Percentiles rank a stretch among this genome's conserved stretches.
phyloP scores from a whole-genome alignment of 495 filamentous ascomycete species.

The Xylaria scruposa region DNA sequence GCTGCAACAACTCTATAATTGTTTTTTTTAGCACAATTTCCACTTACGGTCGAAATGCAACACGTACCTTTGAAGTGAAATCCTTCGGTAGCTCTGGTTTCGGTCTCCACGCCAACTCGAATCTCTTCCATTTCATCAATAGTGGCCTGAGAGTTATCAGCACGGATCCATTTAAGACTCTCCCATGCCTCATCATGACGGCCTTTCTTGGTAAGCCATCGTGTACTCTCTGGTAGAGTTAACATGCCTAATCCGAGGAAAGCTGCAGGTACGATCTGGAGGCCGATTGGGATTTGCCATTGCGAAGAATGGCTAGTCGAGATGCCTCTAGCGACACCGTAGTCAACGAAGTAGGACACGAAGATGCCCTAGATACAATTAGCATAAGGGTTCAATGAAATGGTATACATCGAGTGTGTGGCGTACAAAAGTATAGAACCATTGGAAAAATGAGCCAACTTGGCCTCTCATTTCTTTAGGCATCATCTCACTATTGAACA shows the following conservation, averaged over 20 bases:
- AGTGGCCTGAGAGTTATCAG: conserved; percentile 43
- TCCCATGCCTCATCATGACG: conserved; percentile 54
- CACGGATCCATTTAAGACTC: conserved; percentile 57
- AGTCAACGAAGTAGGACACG: conserved; percentile 60
- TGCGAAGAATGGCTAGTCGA: conserved; percentile 44
- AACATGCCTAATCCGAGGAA: conserved; percentile 55
- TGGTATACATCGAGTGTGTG: background rate
- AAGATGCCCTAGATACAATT: conserved; percentile 50
- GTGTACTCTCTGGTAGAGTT: conserved; percentile 54
- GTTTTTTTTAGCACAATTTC: background rate
- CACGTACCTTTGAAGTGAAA: conserved; percentile 34
- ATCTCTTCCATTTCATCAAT: conserved; percentile 52
- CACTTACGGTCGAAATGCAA: background rate
- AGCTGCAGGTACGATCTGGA: conserved; percentile 55
- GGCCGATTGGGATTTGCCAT: conserved; percentile 61
- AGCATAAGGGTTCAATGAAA: background rate
- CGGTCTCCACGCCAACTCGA: conserved; percentile 47
- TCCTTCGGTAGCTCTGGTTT: conserved; percentile 36
- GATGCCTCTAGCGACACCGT: conserved; percentile 48
- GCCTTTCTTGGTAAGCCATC: conserved; percentile 59
- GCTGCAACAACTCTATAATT: conserved; percentile 42
- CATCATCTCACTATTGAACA: conserved; percentile 60
- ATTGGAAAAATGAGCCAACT: conserved; percentile 51
- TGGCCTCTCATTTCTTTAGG: conserved; percentile 62
- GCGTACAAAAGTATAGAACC: conserved; percentile 47